Percentiles rank a stretch among this genome's conserved stretches.
Evolutionary conservation across 208 protist species (phyloP).

Genomic region (Histomonas meleagridis): DNA sequence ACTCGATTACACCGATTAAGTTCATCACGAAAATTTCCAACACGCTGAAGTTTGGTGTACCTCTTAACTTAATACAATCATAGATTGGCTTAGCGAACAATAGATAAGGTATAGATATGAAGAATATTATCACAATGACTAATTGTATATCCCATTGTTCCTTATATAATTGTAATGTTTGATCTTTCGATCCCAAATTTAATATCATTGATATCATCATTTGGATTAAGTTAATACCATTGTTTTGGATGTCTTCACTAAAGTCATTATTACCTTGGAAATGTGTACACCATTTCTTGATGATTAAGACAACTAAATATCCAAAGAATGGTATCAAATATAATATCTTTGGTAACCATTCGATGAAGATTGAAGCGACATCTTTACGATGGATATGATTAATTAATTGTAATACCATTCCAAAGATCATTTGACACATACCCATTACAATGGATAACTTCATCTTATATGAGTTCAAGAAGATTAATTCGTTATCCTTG

Average conservation of each 20-base stretch:
- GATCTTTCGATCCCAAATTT: background rate
- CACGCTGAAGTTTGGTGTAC: slow-evolving; percentile 55
- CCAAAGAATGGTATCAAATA: slow-evolving; percentile 69
- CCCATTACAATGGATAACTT: slow-evolving; percentile 83
- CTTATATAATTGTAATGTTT: background rate
- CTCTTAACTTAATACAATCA: slow-evolving; percentile 22
- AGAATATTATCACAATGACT: slow-evolving; percentile 2
- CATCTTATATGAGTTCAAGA: slow-evolving; percentile 96
- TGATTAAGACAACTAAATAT: slow-evolving; percentile 86
- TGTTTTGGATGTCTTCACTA: background rate
- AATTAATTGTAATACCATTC: slow-evolving; percentile 68
- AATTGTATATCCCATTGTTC: background rate
- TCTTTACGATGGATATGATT: slow-evolving; percentile 60
- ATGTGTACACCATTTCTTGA: slow-evolving; percentile 82
- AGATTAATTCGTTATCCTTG: slow-evolving; percentile 77
- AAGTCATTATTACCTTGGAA: slow-evolving; percentile 46
- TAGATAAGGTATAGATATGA: slow-evolving; percentile 40
- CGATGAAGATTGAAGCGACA: background rate
- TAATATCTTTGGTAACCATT: slow-evolving; percentile 83
- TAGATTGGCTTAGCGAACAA: slow-evolving; percentile 40
- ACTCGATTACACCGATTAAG: slow-evolving; percentile 98
- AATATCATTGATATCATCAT: slow-evolving; percentile 15
- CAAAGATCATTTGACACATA: slow-evolving; percentile 76
- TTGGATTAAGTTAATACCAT: slow-evolving; percentile 32
- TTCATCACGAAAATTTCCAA: slow-evolving; percentile 84